Conservation (phyloP, 176 grass and related monocot genomes). For the Cenchrus americanus region DNA sequence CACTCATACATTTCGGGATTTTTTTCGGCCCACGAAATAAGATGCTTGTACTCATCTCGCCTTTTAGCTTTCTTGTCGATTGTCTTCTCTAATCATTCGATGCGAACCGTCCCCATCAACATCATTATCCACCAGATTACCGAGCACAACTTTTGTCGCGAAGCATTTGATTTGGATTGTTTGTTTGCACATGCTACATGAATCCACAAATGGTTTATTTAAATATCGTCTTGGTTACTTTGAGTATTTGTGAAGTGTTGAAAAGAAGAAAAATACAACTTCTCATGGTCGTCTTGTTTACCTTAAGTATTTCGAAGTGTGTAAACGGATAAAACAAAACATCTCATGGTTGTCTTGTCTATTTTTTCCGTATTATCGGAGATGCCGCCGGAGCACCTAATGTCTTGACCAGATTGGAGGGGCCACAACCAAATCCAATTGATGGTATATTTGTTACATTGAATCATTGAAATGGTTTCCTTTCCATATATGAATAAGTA, state of each 20-base stretch:
- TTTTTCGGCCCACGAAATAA: background rate
- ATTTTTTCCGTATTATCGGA: conserved; percentile 74
- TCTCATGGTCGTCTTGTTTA: conserved; percentile 12
- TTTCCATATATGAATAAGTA: no score
- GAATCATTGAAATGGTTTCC: no score
- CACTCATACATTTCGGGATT: background rate
- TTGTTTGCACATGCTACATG: background rate
- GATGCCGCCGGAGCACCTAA: conserved; percentile 87
- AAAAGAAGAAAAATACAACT: background rate
- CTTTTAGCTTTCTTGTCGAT: background rate
- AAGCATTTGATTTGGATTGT: conserved; percentile 16
- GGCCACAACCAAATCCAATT: conserved; percentile 39
- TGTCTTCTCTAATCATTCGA: background rate
- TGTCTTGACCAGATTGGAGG: conserved; percentile 85
- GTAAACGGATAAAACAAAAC: background rate
- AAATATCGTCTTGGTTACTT: background rate
- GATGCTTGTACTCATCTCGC: conserved; percentile 7
- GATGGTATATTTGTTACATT: no score
- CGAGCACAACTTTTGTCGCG: background rate
- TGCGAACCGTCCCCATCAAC: background rate
- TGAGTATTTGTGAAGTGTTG: background rate
- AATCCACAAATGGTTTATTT: background rate
- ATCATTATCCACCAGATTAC: conserved; percentile 11
- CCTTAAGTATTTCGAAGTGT: background rate
- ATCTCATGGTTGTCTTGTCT: conserved; percentile 1